Percentiles rank a stretch among this genome's conserved stretches.
phyloP scores from a whole-genome alignment of 2,329 filamentous ascomycete species.

The Calonectria fujianensis region DNA sequence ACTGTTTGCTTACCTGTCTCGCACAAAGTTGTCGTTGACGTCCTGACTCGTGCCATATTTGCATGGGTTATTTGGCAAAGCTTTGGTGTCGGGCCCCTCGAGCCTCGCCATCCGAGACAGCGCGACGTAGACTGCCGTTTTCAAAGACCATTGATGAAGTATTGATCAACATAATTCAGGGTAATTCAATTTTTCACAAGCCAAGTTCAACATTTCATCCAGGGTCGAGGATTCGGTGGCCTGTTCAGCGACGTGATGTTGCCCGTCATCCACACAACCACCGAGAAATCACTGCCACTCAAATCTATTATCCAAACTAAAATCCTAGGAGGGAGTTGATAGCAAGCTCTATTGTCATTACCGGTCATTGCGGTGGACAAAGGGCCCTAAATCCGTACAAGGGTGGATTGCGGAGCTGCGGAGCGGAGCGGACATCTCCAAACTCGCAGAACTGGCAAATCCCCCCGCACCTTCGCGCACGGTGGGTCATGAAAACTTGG shows the following conservation, averaged over 20 bases:
- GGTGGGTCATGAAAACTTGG: not conserved
- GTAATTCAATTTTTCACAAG: too few relatives aligned
- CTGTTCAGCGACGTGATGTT: not conserved
- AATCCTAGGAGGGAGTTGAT: not conserved
- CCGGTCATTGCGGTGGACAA: not conserved
- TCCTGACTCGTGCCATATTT: too few relatives aligned
- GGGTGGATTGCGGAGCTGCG: not conserved
- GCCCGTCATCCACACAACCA: not conserved
- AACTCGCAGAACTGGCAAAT: too few relatives aligned
- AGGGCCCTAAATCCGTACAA: not conserved
- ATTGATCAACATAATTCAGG: too few relatives aligned
- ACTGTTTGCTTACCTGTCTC: too few relatives aligned
- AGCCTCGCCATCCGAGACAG: constrained; percentile 49
- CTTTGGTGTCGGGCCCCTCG: constrained; percentile 42
- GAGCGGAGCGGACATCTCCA: not conserved
- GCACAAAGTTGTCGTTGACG: too few relatives aligned
- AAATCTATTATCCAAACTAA: too few relatives aligned
- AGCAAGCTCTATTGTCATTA: not conserved
- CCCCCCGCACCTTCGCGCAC: too few relatives aligned
- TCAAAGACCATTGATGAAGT: constrained; percentile 70
- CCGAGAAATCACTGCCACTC: not conserved
- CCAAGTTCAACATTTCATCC: not conserved
- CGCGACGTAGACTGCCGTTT: constrained; percentile 75
- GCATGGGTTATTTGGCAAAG: too few relatives aligned
- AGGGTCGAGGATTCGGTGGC: too few relatives aligned